Conservation (phyloP, 805 yeast genomes). For the Saturnispora galanensis region DNA sequence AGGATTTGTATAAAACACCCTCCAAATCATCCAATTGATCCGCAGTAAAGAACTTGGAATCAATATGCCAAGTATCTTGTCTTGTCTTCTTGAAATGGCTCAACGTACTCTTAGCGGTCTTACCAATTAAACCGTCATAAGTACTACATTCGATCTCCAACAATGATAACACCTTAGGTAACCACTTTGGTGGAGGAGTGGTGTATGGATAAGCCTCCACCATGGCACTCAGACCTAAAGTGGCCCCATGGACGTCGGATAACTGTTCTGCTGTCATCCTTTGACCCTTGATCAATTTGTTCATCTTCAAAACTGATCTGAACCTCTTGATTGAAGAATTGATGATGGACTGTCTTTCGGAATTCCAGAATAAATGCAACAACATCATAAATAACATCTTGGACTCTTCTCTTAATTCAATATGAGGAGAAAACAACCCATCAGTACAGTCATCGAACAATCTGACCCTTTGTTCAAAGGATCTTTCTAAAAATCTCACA, state of each 20-base stretch:
- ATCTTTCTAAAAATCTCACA: constrained; percentile 50
- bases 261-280: constrained; percentile 33
- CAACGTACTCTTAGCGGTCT: constrained; percentile 70
- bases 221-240: constrained; percentile 80
- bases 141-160: constrained; percentile 65
- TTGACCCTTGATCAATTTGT: constrained; percentile 20
- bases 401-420: constrained; percentile 69
- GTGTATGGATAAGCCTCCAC: constrained; percentile 82
- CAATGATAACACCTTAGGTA: constrained; percentile 60
- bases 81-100: constrained; percentile 84
- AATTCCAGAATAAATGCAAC: constrained; percentile 52
- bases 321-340: constrained; percentile 34
- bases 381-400: constrained; percentile 71
- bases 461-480: constrained; percentile 33
- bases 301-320: constrained; percentile 32
- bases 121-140: constrained; percentile 69
- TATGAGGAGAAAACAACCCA: constrained; percentile 50
- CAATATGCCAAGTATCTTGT: constrained; percentile 95
- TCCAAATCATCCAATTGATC: constrained; percentile 85
- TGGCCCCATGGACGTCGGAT: constrained; percentile 66
- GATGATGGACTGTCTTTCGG: constrained; percentile 34
- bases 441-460: constrained; percentile 44
- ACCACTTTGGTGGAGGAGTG: constrained; percentile 89
- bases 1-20: constrained; percentile 89
- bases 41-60: constrained; percentile 58